phyloP scores from a whole-genome alignment of 768 basidiomycete species.

The Xerocomellus intermedius region DNA sequence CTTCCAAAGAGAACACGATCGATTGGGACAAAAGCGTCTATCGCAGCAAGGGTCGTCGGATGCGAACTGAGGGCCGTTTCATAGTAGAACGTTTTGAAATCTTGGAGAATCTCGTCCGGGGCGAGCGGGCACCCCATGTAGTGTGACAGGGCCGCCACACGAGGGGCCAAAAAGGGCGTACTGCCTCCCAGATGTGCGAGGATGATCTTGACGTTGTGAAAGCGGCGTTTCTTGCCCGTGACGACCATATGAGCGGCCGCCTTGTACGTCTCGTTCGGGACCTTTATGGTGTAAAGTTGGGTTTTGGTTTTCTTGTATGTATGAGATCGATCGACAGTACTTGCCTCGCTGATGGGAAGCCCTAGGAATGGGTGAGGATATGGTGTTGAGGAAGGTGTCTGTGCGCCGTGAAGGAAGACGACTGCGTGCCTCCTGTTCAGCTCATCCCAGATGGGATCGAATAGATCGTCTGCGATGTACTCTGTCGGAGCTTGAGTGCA shows the following conservation, averaged over 20 bases:
- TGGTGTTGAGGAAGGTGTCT: slow-evolving; percentile 62
- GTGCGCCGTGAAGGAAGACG: slow-evolving; percentile 73
- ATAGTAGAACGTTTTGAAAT: slow-evolving; percentile 72
- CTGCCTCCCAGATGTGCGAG: slow-evolving; percentile 77
- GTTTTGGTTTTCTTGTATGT: neutral
- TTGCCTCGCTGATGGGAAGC: slow-evolving; percentile 66
- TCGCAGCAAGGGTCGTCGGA: slow-evolving; percentile 47
- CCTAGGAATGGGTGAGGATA: slow-evolving; percentile 64
- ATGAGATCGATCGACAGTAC: slow-evolving; percentile 8
- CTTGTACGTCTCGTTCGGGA: slow-evolving; percentile 81
- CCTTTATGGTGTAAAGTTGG: slow-evolving; percentile 39
- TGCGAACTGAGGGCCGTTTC: slow-evolving; percentile 69
- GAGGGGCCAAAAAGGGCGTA: slow-evolving; percentile 60
- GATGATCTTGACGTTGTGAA: slow-evolving; percentile 57
- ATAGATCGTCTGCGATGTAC: slow-evolving; percentile 64
- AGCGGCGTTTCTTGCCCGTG: slow-evolving; percentile 64
- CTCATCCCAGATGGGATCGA: slow-evolving; percentile 69
- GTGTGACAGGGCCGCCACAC: slow-evolving; percentile 63
- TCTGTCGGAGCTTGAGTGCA: slow-evolving; percentile 35
- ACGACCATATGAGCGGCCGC: slow-evolving; percentile 78
- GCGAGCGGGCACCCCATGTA: slow-evolving; percentile 70
- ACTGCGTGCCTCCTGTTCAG: slow-evolving; percentile 56
- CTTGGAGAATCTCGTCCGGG: slow-evolving; percentile 62
- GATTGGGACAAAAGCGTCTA: slow-evolving; percentile 48
- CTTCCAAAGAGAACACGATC: slow-evolving; percentile 68